Evolutionary conservation across 2,329 filamentous ascomycete genomes (phyloP), one percentile per base, ranked within the genome.

Genomic region (Neospermospora avenae): DNA sequence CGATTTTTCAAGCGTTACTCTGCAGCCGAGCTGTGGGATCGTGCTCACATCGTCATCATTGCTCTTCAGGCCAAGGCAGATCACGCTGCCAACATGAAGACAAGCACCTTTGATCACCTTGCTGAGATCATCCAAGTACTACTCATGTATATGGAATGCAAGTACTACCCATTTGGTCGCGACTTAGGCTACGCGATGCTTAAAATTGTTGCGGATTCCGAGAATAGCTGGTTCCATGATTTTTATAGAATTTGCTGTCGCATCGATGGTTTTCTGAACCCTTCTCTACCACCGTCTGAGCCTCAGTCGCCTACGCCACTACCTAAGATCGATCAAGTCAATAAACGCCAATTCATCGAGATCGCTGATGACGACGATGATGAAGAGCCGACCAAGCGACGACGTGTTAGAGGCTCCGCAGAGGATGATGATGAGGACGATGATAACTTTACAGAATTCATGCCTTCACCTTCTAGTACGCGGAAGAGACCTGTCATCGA

Each of bases 401-500:
- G 55, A 5, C 42, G 42, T 20, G 18, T 20, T 13, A 48, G 55
- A 49, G 34, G 11, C 6, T n/a, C 31, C 25, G 20, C 20, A 13
- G 24, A 16, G 1, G 35, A n/a, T 25, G 53, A 25, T 11, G 48
- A 39, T 45, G 46, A 35, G 10, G 44, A 31, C 20, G 57, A 59
- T 10, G 60, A 64, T 31, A 59, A 59, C n/a, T 35, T 49, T 52
- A 35, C 51, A 24, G 56, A 31, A 31, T 31, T 57, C 11, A 51
- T 59, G 25, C 57, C 53, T 16, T 59, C 65, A 5, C 63, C 63
- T 20, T 63, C 53, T 11, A 70, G 65, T 44, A 71, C 66, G 59
- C 75, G 77, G 48, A 80, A 78, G 63, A 67, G 63, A 35, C 74
- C 74, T 22, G 72, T 79, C 18, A 72, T 79, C 10, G 76, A 80